A percentile compares a stretch with the other conserved stretches of the same genome.
Evolutionary conservation across 768 basidiomycete genomes (phyloP).

Genomic region (Termitomyces sp.): DNA sequence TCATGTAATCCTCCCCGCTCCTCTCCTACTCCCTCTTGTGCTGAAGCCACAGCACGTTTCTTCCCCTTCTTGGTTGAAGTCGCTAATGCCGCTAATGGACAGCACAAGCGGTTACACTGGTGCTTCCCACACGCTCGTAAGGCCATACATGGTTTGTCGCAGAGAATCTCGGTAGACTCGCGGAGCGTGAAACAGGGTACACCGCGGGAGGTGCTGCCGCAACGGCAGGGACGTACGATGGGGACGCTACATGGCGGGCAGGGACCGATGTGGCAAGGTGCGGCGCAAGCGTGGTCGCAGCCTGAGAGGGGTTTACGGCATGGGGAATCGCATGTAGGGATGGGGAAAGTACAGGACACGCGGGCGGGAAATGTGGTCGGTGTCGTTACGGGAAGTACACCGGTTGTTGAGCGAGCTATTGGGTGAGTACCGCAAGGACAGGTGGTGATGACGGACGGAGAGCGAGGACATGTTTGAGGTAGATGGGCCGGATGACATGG

Average conservation of each 20-base stretch:
- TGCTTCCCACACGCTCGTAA: conserved; percentile 83
- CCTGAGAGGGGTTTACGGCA: conserved; percentile 59
- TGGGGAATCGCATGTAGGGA: conserved; percentile 69
- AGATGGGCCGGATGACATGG: conserved; percentile 68
- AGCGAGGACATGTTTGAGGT: conserved; percentile 63
- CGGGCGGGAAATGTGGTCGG: conserved; percentile 37
- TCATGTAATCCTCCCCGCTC: conserved; percentile 71
- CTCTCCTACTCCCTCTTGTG: conserved; percentile 35
- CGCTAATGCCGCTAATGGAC: conserved; percentile 73
- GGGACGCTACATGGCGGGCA: conserved; percentile 77
- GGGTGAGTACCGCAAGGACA: conserved; percentile 80
- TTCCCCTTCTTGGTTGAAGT: conserved; percentile 50
- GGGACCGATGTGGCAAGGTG: conserved; percentile 65
- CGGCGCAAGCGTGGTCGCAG: conserved; percentile 73
- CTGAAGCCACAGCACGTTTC: conserved; percentile 33
- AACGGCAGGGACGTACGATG: conserved; percentile 79
- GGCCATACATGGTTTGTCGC: conserved; percentile 74
- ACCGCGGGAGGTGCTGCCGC: conserved; percentile 59
- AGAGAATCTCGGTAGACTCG: conserved; percentile 54
- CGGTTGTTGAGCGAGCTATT: conserved; percentile 32
- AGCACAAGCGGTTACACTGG: conserved; percentile 80
- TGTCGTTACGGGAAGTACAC: conserved; percentile 19
- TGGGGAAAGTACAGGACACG: conserved; percentile 59
- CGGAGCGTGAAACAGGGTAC: conserved; percentile 50
- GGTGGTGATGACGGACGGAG: conserved; percentile 57